phyloP scores from a whole-genome alignment of 108 stramenopile species.

The Cyclotella sp. region DNA sequence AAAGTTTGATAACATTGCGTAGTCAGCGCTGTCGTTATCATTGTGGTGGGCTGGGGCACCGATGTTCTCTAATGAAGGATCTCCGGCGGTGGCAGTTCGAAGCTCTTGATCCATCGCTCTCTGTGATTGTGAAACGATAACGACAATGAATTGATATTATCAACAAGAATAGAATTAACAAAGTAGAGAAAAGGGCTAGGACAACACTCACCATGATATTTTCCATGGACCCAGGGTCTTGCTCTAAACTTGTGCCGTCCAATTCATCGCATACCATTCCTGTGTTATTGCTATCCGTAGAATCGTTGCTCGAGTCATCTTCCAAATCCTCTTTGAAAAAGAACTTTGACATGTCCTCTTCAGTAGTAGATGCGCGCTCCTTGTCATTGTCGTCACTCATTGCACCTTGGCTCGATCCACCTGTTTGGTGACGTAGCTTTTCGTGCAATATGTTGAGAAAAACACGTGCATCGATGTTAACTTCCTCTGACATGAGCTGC shows the following conservation, averaged over 20 bases:
- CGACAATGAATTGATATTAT: background rate
- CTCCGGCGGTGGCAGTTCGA: constrained; percentile 3
- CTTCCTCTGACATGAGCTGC: constrained; percentile 22
- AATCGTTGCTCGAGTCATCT: constrained; percentile 34
- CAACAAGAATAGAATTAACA: background rate
- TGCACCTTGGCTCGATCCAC: background rate
- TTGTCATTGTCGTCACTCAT: too few species aligned
- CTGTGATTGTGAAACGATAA: constrained; percentile 4
- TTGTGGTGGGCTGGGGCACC: constrained; percentile 31
- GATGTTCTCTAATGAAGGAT: constrained; percentile 31
- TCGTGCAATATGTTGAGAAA: constrained; percentile 68
- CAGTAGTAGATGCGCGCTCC: constrained; percentile 8
- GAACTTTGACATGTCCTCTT: constrained; percentile 41
- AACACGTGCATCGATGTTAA: constrained; percentile 60
- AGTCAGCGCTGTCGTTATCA: constrained; percentile 41
- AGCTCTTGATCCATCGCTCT: constrained; percentile 45
- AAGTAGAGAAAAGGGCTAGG: too few species aligned
- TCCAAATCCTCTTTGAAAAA: constrained; percentile 54
- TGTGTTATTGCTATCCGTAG: constrained; percentile 8
- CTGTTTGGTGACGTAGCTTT: constrained; percentile 44
- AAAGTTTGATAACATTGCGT: constrained; percentile 57
- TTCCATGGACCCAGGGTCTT: constrained; percentile 17
- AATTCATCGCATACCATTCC: constrained; percentile 20
- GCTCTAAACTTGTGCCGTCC: background rate
- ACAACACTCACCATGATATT: constrained; percentile 42